phyloP scores from a whole-genome alignment of 306 rosid genomes.

The Prunus kanzakura region DNA sequence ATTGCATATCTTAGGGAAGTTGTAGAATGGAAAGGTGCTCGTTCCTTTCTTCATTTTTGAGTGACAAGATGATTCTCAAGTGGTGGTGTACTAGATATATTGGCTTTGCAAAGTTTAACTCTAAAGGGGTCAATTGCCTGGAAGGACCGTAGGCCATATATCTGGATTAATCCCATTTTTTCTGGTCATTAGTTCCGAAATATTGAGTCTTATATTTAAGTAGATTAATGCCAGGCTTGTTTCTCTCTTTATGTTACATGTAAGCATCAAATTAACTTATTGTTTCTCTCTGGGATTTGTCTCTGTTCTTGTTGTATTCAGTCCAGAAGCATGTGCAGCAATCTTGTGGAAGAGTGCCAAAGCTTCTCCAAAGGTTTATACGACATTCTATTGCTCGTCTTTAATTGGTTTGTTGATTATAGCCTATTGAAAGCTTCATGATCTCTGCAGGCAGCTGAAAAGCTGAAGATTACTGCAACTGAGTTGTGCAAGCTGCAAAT shows the following conservation, averaged over 20 bases:
- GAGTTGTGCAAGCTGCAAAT: slow-evolving; percentile 64
- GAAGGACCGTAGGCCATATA: slow-evolving; percentile 4
- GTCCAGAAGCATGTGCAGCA: slow-evolving; percentile 99
- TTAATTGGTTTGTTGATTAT: slow-evolving; percentile 16
- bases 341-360: slow-evolving; percentile 91
- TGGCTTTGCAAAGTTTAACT: not conserved
- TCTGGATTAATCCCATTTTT: slow-evolving; percentile 6
- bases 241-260: not conserved
- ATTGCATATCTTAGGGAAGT: not conserved
- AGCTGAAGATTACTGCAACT: slow-evolving; percentile 69
- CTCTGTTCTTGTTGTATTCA: slow-evolving; percentile 40
- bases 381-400: not conserved
- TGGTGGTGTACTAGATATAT: slow-evolving; percentile 14
- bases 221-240: not conserved
- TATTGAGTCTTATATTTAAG: not conserved
- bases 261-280: slow-evolving; percentile 17
- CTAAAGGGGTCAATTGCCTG: not conserved
- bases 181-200: slow-evolving; percentile 10
- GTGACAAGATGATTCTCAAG: slow-evolving; percentile 12
- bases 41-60: not conserved
- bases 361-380: slow-evolving; percentile 81
- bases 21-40: not conserved
- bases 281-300: slow-evolving; percentile 23
- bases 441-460: slow-evolving; percentile 75
- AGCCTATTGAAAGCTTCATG: not conserved